Conservation (phyloP, 2,329 filamentous ascomycete genomes). For the Mollisia scopiformis region DNA sequence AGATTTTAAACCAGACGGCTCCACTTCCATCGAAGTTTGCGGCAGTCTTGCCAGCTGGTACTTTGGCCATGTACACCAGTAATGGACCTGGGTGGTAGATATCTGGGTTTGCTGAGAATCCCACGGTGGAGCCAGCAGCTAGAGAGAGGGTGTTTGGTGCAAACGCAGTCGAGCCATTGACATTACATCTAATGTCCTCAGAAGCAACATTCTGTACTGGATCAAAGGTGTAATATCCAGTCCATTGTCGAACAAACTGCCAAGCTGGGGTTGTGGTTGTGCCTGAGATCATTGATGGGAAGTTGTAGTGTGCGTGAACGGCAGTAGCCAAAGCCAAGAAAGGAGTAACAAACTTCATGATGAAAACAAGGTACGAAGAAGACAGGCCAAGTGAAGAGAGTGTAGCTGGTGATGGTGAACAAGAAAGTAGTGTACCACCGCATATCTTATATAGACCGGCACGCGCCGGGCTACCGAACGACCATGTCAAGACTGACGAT, state of each 20-base stretch:
- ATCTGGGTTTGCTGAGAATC: conserved; percentile 28
- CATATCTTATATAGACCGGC: conserved; percentile 3
- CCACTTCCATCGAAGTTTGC: conserved; percentile 30
- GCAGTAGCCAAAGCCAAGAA: conserved; percentile 25
- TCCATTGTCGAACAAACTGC: conserved; percentile 33
- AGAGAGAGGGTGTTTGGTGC: conserved; percentile 26
- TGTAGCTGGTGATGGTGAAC: neutral
- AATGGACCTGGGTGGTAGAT: conserved; percentile 35
- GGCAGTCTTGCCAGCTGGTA: conserved; percentile 28
- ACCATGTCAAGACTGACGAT: neutral
- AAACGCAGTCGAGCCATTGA: conserved; percentile 35
- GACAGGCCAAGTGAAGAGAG: neutral
- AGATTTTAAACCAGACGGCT: conserved; percentile 35
- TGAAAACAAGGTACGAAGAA: neutral
- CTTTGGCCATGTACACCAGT: conserved; percentile 32
- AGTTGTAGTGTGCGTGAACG: conserved; percentile 31
- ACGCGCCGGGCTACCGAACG: neutral
- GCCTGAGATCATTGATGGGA: conserved; percentile 24
- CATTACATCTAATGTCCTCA: conserved; percentile 44
- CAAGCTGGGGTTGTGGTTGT: conserved; percentile 24
- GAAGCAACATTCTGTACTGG: conserved; percentile 36
- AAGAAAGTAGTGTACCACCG: neutral
- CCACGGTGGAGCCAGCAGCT: conserved; percentile 28
- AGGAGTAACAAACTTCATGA: conserved; percentile 17
- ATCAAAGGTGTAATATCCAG: conserved; percentile 29